Base-by-base conservation (phyloP, 2,329 filamentous ascomycete genomes). In the Talaromyces piceae region DNA sequence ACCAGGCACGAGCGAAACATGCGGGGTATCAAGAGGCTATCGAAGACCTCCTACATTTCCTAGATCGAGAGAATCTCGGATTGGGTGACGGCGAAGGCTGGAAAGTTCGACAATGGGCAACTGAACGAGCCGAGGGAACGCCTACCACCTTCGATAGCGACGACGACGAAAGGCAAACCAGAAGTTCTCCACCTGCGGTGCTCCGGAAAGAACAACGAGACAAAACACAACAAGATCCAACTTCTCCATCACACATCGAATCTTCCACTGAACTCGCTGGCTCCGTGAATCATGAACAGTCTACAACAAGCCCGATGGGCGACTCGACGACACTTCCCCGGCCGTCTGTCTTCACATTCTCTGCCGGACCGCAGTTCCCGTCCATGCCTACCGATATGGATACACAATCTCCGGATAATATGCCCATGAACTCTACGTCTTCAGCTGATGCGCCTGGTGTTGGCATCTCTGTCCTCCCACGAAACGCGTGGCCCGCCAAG, bases 1-100 rank as follows among this genome's bases (percentile, higher is more conserved):
- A 88, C 45, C 84, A 93, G 66, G 78, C 84, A 46, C 84, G 84
- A 61, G 83, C 89, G 44, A 83, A 88, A 46, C 73, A 81, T 47
- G 85, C 91, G 33, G 93, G 93, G 23, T 97, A 96, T 61, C 91
- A 96, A 67, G 91, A 97, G 64, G 94, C 91, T 31, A 75, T 98
- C 31, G 89, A 96, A 57, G 91, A 97, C 59, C 75, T 98, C 4
- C 73, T 96, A n/a, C 71, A 77, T 13, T 94, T 95, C 59, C 73
- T 97, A 49, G 91, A 97, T 65, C 86, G 82, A 63, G 84, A 90
- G 63, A 83, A 88, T 57, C 76, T 95, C 50, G 89, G 88, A 0
- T 65, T 93, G 11, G 80, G 78, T 45, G 87, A 93, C 67, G 88
- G 88, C 12, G 91, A 95, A 67, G 88, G 81, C 6, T 82, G 79